Conservation (phyloP, 2,329 filamentous ascomycete species). For the Colletotrichum sp. region DNA sequence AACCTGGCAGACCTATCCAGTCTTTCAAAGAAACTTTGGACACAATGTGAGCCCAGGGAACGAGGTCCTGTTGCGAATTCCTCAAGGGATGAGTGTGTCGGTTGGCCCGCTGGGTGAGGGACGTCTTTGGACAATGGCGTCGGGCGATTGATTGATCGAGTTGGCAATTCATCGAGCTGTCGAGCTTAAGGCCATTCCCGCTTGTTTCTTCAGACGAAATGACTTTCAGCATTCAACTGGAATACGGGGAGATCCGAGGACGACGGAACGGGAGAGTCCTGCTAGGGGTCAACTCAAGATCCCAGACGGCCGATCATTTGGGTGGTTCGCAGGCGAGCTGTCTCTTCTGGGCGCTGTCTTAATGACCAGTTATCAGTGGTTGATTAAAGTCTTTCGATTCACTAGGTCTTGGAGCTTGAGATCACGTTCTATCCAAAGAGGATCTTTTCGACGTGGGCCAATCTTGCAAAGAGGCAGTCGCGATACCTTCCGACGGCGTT, state of each 20-base stretch:
- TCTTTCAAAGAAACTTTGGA: neutral
- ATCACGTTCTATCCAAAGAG: neutral
- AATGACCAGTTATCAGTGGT: accelerated
- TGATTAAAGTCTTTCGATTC: neutral
- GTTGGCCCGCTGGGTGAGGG: too few relatives aligned
- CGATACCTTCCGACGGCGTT: neutral
- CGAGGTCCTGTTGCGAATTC: accelerated
- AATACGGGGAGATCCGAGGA: too few relatives aligned
- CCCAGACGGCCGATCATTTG: accelerated
- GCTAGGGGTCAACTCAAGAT: neutral
- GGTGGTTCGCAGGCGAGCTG: neutral
- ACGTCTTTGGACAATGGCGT: neutral
- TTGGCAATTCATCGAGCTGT: too few relatives aligned
- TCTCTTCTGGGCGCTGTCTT: neutral
- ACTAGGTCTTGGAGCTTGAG: neutral
- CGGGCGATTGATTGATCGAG: too few relatives aligned
- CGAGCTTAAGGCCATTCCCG: too few relatives aligned
- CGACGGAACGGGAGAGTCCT: too few relatives aligned
- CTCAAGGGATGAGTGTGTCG: neutral
- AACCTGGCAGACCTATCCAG: neutral
- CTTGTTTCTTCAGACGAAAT: too few relatives aligned
- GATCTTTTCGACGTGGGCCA: accelerated
- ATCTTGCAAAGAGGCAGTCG: neutral
- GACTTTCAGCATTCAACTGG: too few relatives aligned
- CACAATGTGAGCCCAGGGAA: too few relatives aligned